Base-by-base conservation (phyloP, 345 rosid species). In the Eutrema japonicum region DNA sequence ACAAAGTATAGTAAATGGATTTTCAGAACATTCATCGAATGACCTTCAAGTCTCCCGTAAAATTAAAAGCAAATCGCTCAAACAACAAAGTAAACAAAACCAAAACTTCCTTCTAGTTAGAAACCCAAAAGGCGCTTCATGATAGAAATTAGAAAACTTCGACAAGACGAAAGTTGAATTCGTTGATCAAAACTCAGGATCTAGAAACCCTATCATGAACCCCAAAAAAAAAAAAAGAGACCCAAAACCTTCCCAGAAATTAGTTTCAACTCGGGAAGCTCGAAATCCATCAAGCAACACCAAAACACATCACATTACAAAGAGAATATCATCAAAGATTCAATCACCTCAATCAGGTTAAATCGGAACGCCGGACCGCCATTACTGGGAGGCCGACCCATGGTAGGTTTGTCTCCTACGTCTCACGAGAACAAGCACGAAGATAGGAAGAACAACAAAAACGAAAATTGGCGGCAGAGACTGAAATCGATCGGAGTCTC, bases 321-420 rank as follows among this genome's bases (percentile, higher is more conserved):
- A 53, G 30, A 49, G 13, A 46, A 50, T 70, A 41, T 30, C 30
- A 51, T 51, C 27, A 58, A 16, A 57, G 48, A 66, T 38, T 51
- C 22, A 70, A 30, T 48, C 35, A 93, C 99, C 99, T 96, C 98
- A 16, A 79, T 10, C 37, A 78, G 58, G 76, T 76, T 80, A 82
- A 92, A 96, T 77, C 99, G 98, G 55, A 96, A 96, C 74, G 99
- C 92, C 32, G 99, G 99, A 71, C 89, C 92, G 35, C 99, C 99
- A 72, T 88, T 89, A 70, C 94, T 86, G 47, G 98, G 98, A 74
- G 97, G 99, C 30, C 99, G 91, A 71, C 98, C 99, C 99, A 96
- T 77, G 56, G 12, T 66, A 32, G 12, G 40, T 50, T 57, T 13
- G 27, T 54, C 67, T 77, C 18, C 68, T 50, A 50, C 56, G 38